Base-by-base conservation (phyloP, 805 yeast species). In the Pichia exigua region DNA sequence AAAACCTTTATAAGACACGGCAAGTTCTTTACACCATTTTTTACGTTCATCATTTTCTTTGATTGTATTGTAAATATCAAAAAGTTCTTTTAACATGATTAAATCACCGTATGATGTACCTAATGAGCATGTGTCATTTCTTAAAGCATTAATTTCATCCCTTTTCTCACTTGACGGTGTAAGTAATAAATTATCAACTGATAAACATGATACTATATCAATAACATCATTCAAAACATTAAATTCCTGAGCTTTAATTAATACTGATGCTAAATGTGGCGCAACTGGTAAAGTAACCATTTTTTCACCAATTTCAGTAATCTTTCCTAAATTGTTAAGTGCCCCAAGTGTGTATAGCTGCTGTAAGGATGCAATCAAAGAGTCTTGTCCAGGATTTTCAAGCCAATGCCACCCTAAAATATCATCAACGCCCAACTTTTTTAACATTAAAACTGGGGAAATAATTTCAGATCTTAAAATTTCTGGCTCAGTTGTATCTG, bases 231-330 rank as follows among this genome's bases (percentile, higher is more conserved):
- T 69, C 7, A 89, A 67, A 1, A 76, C 74, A 20, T 48, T 44
- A 27, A 61, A 57, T 44, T 79, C 81, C 53, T 75, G 69, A 0
- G 97, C 96, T 26, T 78, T 74, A 32, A 94, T 72, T 50, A 94
- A 72, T 10, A 92, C 97, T 1, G 90, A 89, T 5, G 96, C 85
- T 45, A 94, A 73, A 61, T 87, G 94, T 0, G 99, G 98, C n/a
- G 90, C 85, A 28, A 94, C 75, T 0, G 99, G 99, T 54, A 94
- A 72, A 17, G 88, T 76, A 0, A 95, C 89, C 92, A 94, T 89
- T 59, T 86, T 78, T 47, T 75, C 72, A n/a, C 99, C 99, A 38
- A 87, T 68, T 2, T 73, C 68, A 0, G 98, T 92, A 55, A 94
- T 82, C 27, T 77, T 71, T 1, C 98, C 98, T 1, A 67, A 59